These are phyloP conservation scores for Pistacia atlantica DNA, from an alignment of 345 rosid genomes.

Conservation along the genomic window DNA sequence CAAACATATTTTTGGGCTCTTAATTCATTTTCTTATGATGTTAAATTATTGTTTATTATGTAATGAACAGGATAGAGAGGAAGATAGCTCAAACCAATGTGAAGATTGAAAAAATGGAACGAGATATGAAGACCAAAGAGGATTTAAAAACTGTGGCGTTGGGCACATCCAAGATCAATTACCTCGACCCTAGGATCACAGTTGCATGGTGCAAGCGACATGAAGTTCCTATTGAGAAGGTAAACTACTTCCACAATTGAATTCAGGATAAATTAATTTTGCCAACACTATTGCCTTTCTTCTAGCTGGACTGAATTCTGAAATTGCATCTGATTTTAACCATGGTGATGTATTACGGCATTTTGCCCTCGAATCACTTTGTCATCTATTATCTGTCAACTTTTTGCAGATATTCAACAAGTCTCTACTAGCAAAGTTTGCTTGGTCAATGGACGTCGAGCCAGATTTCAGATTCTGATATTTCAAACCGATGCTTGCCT, in stretches of 20 bases:
- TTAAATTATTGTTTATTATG: conserved; percentile 11
- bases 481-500: neutral
- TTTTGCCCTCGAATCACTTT: neutral
- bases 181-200: conserved; percentile 94
- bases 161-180: conserved; percentile 95
- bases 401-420: conserved; percentile 82
- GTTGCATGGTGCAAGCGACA: conserved; percentile 99
- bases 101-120: conserved; percentile 79
- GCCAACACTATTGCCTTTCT: neutral
- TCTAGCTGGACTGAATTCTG: neutral
- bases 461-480: conserved; percentile 87
- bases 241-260: conserved; percentile 25
- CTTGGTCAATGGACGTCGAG: conserved; percentile 98
- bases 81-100: conserved; percentile 61
- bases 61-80: conserved; percentile 62
- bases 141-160: conserved; percentile 93
- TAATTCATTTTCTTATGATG: neutral
- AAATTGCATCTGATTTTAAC: neutral
- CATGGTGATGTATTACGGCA: neutral
- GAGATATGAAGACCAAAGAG: conserved; percentile 73
- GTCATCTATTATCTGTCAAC: neutral
- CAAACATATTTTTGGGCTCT: conserved; percentile 11
- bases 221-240: conserved; percentile 99
- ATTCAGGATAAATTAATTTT: neutral
- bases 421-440: conserved; percentile 85